Evolutionary conservation across 148 eudicot species (phyloP), one percentile per base, ranked within the genome.

Genomic region (Amaranthus hypochondriacus): DNA sequence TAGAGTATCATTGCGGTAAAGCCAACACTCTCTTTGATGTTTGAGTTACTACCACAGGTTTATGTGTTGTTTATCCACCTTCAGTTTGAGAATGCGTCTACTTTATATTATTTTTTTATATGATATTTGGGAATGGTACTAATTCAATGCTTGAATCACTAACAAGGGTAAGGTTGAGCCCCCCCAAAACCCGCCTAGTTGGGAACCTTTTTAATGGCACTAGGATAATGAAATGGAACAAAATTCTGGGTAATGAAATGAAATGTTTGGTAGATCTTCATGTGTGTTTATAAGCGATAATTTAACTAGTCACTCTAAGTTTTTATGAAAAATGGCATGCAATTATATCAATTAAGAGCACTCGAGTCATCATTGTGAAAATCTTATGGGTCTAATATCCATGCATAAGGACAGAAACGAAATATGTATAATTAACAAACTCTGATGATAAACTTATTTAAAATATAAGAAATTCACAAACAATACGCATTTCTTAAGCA

Each of bases 1-100:
- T 18, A 89, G 96, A 80, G 99, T 95, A 73, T 90, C 97, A 64
- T 83, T 95, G 77, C 76, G 96, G 99, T 95, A 64, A 89, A 73
- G 73, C 52, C 56, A 59, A 18, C 51, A 63, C 75, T 61, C 12
- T 73, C 46, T 43, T 72, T 28, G 10, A 60, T 60, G 63, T 10
- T 10, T 42, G 42, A 6, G 50, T 9, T 47, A 74, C 47, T 47
- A 74, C 47, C 46, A 5, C 5, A 4, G 51, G 63, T 13, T 63
- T 9, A 66, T 62, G 9, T 47, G 71, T 71, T 48, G 63, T 42
- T 9, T 18, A 47, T 62, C 9, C 43, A 44, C 75, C 73, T 78
- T 55, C 53, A 11, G 54, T 80, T 61, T 48, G 56, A 13, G 54
- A 49, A 56, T 68, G 18, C 44, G 18, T 64, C 44, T 13, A 51